These are phyloP conservation scores for Solanum bulbocastanum DNA, from an alignment of 257 asterid species.

Conservation along the genomic window DNA sequence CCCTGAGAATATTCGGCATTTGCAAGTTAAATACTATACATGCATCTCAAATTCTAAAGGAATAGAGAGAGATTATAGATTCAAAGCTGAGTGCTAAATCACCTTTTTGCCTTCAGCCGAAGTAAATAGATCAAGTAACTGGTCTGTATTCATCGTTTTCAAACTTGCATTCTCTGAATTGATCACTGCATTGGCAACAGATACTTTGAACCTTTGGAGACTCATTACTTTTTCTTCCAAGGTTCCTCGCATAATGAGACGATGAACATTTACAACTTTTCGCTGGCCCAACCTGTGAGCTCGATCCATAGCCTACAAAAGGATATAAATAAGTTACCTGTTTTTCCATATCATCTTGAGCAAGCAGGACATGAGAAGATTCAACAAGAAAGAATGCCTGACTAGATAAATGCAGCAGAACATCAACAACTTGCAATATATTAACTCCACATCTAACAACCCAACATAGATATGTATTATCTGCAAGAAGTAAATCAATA, in stretches of 20 bases:
- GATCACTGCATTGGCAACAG: conserved; percentile 90
- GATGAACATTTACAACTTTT: conserved; percentile 92
- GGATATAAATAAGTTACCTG: background rate
- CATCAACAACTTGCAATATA: background rate
- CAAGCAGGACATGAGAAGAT: background rate
- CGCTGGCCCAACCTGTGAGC: conserved; percentile 97
- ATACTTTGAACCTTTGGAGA: conserved; percentile 94
- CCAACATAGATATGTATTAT: background rate
- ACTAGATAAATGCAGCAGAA: background rate
- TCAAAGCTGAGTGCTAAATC: background rate
- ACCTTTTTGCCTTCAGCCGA: conserved; percentile 84
- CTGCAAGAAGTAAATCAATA: background rate
- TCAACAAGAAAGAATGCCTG: background rate
- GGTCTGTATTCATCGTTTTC: conserved; percentile 96
- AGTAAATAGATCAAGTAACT: conserved; percentile 92
- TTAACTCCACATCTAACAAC: background rate
- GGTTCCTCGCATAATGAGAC: conserved; percentile 98
- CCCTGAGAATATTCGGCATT: conserved; percentile 39
- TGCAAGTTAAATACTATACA: background rate
- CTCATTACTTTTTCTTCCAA: conserved; percentile 99
- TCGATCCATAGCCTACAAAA: conserved; percentile 96
- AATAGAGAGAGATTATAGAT: background rate
- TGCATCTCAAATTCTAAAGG: background rate
- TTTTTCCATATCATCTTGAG: background rate
- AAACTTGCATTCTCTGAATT: conserved; percentile 92